A percentile compares a stretch with the other conserved stretches of the same genome.
These are phyloP conservation scores for Auriscalpium microsporum DNA, from an alignment of 768 basidiomycete species.

Conservation along the genomic window DNA sequence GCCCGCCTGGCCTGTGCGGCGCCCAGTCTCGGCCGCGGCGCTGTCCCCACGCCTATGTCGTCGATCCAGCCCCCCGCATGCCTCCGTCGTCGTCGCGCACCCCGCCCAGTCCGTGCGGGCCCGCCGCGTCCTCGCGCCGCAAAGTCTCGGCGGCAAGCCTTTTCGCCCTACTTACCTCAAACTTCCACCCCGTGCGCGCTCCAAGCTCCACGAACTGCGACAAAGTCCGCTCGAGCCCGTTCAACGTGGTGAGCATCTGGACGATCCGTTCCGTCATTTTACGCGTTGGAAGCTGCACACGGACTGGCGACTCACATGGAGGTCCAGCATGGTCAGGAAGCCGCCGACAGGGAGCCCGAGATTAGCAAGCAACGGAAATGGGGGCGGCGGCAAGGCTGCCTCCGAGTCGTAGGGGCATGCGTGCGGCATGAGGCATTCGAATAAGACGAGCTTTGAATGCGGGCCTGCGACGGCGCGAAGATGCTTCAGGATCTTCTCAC, in stretches of 20 bases:
- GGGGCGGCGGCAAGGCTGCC: not conserved
- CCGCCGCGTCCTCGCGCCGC: too few relatives aligned
- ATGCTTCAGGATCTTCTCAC: conserved; percentile 13
- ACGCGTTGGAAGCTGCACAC: not conserved
- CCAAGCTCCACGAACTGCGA: conserved; percentile 17
- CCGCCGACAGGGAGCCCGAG: not conserved
- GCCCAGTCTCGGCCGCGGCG: too few relatives aligned
- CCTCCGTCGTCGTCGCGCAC: too few relatives aligned
- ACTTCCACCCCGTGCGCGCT: too few relatives aligned
- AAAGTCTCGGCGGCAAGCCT: too few relatives aligned
- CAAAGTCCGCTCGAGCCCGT: conserved; percentile 21
- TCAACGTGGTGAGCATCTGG: conserved; percentile 9
- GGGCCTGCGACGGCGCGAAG: conserved; percentile 16
- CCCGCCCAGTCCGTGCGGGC: too few relatives aligned
- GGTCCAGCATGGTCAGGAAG: conserved; percentile 1
- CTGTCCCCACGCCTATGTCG: too few relatives aligned
- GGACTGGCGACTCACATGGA: not conserved
- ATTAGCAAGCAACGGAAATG: conserved; percentile 6
- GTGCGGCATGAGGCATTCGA: conserved; percentile 16
- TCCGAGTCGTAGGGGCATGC: conserved; percentile 1
- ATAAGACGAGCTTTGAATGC: conserved; percentile 15
- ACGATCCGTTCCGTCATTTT: not conserved
- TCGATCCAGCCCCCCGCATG: too few relatives aligned
- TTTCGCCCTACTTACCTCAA: too few relatives aligned
- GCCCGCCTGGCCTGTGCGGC: too few relatives aligned